phyloP scores from a whole-genome alignment of 371 early-diverging fungal genomes.

The Mortierella sp. region DNA sequence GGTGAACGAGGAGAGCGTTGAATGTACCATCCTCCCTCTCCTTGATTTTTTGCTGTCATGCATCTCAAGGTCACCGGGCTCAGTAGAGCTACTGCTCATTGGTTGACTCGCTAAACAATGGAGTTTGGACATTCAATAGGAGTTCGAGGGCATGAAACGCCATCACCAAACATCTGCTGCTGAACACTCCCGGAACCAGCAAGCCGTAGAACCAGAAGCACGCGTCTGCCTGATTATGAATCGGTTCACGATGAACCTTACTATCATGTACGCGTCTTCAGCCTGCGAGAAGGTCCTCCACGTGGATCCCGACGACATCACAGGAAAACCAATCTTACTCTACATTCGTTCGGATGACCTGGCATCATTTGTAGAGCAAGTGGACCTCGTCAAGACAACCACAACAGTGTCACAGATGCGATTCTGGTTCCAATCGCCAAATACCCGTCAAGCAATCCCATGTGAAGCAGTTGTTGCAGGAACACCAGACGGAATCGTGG shows the following conservation, averaged over 20 bases:
- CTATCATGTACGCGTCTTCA: constrained; percentile 37
- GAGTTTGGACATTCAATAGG: constrained; percentile 11
- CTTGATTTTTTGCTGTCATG: too few relatives aligned
- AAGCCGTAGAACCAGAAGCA: constrained; percentile 24
- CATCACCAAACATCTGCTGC: constrained; percentile 21
- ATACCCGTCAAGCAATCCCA: constrained; percentile 13
- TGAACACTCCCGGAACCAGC: neutral
- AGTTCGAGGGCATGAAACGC: constrained; percentile 28
- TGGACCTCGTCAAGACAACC: constrained; percentile 27
- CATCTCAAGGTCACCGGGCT: too few relatives aligned
- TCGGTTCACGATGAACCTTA: constrained; percentile 25
- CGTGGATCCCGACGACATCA: constrained; percentile 14
- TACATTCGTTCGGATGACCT: constrained; percentile 34
- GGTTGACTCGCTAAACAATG: too few relatives aligned
- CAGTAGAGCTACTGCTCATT: too few relatives aligned
- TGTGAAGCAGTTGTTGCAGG: constrained; percentile 34
- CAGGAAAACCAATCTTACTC: constrained; percentile 30
- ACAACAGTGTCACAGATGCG: constrained; percentile 28
- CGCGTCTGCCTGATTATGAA: constrained; percentile 42
- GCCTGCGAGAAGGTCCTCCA: constrained; percentile 15
- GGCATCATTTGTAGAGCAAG: constrained; percentile 22
- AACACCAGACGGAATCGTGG: constrained; percentile 22
- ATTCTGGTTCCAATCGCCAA: constrained; percentile 45
- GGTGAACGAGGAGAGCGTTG: too few relatives aligned
- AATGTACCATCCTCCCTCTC: neutral